A percentile compares a stretch with the other conserved stretches of the same genome.
phyloP scores from a whole-genome alignment of 345 rosid genomes.

The Lagerstroemia speciosa region DNA sequence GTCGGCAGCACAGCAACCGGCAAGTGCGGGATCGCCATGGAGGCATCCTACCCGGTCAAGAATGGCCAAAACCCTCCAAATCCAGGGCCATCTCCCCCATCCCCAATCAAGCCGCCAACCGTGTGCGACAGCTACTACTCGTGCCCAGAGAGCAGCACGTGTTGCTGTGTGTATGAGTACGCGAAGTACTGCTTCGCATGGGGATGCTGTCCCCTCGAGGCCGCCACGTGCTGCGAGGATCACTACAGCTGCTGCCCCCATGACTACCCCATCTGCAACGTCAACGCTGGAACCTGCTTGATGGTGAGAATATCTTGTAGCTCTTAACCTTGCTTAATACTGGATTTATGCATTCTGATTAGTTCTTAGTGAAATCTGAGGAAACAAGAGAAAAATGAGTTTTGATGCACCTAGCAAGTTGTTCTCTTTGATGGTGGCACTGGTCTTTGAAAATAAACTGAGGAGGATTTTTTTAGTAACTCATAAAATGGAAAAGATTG shows the following conservation, averaged over 20 bases:
- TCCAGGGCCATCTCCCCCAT: slow-evolving; percentile 92
- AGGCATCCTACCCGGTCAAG: slow-evolving; percentile 81
- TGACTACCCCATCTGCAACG: slow-evolving; percentile 67
- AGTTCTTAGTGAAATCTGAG: too few relatives aligned
- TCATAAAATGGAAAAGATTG: too few relatives aligned
- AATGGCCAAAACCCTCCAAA: slow-evolving; percentile 77
- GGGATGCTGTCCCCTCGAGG: slow-evolving; percentile 94
- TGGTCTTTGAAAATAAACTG: too few relatives aligned
- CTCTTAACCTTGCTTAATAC: too few relatives aligned
- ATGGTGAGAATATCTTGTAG: slow-evolving; percentile 27
- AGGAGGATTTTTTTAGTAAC: too few relatives aligned
- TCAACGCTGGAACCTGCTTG: slow-evolving; percentile 51
- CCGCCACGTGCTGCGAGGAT: slow-evolving; percentile 81
- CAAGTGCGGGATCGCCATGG: slow-evolving; percentile 81
- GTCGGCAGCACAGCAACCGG: slow-evolving; percentile 29
- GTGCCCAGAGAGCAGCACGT: slow-evolving; percentile 65
- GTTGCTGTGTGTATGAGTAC: slow-evolving; percentile 67
- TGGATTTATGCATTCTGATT: too few relatives aligned
- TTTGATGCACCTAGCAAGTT: too few relatives aligned
- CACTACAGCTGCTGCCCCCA: slow-evolving; percentile 78
- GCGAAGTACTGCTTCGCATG: slow-evolving; percentile 59
- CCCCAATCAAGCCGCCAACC: slow-evolving; percentile 67
- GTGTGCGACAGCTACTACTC: slow-evolving; percentile 52
- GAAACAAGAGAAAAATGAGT: too few relatives aligned
- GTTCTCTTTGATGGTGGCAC: too few relatives aligned